Evolutionary conservation across 2,329 filamentous ascomycete species (phyloP), one percentile per base, ranked within the genome.

Genomic region (Botryosphaeria dothidea): DNA sequence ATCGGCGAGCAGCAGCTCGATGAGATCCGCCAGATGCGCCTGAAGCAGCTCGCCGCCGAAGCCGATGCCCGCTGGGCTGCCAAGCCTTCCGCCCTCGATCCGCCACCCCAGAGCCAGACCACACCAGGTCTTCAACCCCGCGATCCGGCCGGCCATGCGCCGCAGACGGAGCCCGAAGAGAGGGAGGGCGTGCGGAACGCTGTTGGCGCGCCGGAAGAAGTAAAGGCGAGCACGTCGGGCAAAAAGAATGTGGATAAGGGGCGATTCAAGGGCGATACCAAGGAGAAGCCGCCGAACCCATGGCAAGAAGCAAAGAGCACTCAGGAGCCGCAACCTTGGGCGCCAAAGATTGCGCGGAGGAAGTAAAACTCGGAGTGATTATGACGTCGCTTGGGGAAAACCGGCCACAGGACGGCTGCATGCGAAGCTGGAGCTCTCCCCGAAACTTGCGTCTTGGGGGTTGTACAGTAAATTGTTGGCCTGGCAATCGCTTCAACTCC

Each of bases 21-120:
- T 66, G 68, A 88, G 51, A 69, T 81, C 36, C 81, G 87, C 29
- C 86, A 86, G 72, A 76, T 78, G n/a, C 81, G 81, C 65, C 83
- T 89, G 70, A 88, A 87, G 72, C 71, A 84, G 58, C 81, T 89
- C 23, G 87, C 86, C 2, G 82, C 80, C 52, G 76, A 84, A 48
- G 87, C 87, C 43, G 87, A 89, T 71, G 84, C 84, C 67, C 78
- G 85, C 67, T 90, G 87, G 87, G 85, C 83, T 8, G 82, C 81
- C 56, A 84, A 87, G 68, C 82, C 85, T 1, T 86, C 84, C 3
- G 85, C 81, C 66, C 80, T 89, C 41, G 86, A 89, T 70, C 80
- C 80, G 62, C 86, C 86, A 1, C 77, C 81, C 46, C 79, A 78
- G 41, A 79, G 82, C 64, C 81, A 84, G 65, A 78, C 81, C 3